These are phyloP conservation scores for Solanum tarapatanum DNA, from an alignment of 257 asterid species.

Conservation along the genomic window DNA sequence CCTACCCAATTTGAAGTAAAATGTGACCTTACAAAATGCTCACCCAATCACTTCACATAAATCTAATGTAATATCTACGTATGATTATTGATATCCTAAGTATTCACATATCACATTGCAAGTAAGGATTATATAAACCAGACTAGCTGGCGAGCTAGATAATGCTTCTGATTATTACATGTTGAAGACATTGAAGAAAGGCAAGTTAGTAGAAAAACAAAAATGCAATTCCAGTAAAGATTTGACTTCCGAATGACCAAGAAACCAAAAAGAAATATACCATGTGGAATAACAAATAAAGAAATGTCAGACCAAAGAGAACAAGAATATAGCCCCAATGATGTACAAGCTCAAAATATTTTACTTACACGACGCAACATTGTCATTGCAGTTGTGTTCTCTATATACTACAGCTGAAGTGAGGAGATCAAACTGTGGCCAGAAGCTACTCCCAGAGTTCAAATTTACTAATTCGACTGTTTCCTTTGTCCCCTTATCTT, in stretches of 20 bases:
- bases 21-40: background rate
- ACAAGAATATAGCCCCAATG: background rate
- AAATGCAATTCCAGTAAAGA: background rate
- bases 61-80: background rate
- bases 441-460: background rate
- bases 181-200: background rate
- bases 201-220: background rate
- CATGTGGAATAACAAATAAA: background rate
- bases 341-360: background rate
- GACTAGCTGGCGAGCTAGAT: background rate
- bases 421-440: background rate
- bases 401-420: conserved; percentile 4
- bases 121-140: background rate
- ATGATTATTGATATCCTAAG: background rate
- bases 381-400: background rate
- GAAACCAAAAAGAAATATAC: background rate
- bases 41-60: background rate
- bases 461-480: conserved; percentile 8
- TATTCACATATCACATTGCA: background rate
- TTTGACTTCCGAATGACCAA: background rate
- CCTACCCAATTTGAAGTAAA: background rate
- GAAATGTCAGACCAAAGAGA: background rate
- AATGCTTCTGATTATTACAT: background rate
- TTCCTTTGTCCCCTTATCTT: background rate
- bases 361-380: background rate